These are phyloP conservation scores for Moesziomyces sp. DNA, from an alignment of 1,284 basidiomycete species.

Conservation along the genomic window DNA sequence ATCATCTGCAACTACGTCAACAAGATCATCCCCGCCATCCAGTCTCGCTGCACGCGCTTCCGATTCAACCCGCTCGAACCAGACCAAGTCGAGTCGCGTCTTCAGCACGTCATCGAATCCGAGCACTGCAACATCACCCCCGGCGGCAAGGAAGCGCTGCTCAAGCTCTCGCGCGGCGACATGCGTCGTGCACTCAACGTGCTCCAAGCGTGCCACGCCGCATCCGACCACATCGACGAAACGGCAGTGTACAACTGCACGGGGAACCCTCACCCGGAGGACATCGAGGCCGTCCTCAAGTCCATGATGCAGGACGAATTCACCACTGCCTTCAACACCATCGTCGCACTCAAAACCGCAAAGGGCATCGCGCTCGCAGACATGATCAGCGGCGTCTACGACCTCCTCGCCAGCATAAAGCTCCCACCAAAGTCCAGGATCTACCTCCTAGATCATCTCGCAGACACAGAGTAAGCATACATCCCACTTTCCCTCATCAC, in stretches of 20 bases:
- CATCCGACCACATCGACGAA: slow-evolving; percentile 86
- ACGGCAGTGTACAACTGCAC: slow-evolving; percentile 96
- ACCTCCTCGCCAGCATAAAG: slow-evolving; percentile 86
- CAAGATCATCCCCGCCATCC: slow-evolving; percentile 98
- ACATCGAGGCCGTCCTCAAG: slow-evolving; percentile 91
- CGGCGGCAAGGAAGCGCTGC: slow-evolving; percentile 86
- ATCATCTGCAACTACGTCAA: slow-evolving; percentile 99
- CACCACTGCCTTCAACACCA: slow-evolving; percentile 87
- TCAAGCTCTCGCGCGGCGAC: slow-evolving; percentile 93
- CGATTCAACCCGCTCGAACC: slow-evolving; percentile 91
- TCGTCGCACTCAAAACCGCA: slow-evolving; percentile 85
- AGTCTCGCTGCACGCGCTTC: slow-evolving; percentile 97
- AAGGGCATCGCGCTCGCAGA: slow-evolving; percentile 95
- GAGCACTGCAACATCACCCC: slow-evolving; percentile 87
- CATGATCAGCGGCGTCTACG: slow-evolving; percentile 90
- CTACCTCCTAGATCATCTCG: slow-evolving; percentile 86
- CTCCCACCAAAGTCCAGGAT: slow-evolving; percentile 86
- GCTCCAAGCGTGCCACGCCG: slow-evolving; percentile 96
- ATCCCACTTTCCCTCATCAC: neutral
- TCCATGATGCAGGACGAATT: slow-evolving; percentile 98
- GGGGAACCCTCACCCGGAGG: slow-evolving; percentile 91
- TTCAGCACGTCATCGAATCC: slow-evolving; percentile 82
- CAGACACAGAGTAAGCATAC: slow-evolving; percentile 82
- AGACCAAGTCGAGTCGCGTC: slow-evolving; percentile 82
- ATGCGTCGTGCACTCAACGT: slow-evolving; percentile 98